A percentile compares a stretch with the other conserved stretches of the same genome.
Evolutionary conservation across 2,329 filamentous ascomycete species (phyloP).

Genomic region (Cordyceps cicadae): DNA sequence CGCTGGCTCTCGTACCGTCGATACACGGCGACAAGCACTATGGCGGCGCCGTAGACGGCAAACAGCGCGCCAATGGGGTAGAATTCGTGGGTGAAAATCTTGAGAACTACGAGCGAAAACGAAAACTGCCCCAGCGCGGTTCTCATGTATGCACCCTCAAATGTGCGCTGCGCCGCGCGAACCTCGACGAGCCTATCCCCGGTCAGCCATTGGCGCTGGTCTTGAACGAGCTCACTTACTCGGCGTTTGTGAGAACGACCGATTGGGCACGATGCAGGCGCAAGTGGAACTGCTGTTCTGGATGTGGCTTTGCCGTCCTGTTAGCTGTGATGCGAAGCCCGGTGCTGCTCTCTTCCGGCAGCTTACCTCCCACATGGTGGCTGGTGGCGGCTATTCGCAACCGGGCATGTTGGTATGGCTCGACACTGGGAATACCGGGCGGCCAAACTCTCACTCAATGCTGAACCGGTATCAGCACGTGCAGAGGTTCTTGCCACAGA

Average conservation of each 20-base stretch:
- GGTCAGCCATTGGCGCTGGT: neutral
- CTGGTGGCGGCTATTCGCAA: neutral
- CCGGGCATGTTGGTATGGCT: neutral
- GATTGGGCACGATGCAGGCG: constrained; percentile 74
- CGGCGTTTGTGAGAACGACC: constrained; percentile 66
- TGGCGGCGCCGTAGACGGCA: constrained; percentile 78
- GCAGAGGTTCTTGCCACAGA: neutral
- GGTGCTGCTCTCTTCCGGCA: neutral
- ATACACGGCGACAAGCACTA: constrained; percentile 76
- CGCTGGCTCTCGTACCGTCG: constrained; percentile 84
- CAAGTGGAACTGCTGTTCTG: constrained; percentile 64
- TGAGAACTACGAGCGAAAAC: constrained; percentile 86
- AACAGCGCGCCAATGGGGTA: constrained; percentile 96
- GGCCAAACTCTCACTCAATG: neutral
- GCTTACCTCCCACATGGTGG: constrained; percentile 10
- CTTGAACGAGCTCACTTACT: constrained; percentile 35
- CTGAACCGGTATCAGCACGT: neutral
- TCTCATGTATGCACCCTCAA: constrained; percentile 93
- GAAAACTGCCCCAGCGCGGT: constrained; percentile 93
- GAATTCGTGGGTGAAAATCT: constrained; percentile 91
- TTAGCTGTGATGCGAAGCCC: neutral
- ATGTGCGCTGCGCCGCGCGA: constrained; percentile 88
- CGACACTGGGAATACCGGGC: neutral
- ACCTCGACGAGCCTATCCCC: constrained; percentile 69
- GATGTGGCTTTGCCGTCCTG: constrained; percentile 41